These are phyloP conservation scores for Fusarium globosum DNA, from an alignment of 2,329 filamentous ascomycete genomes.

Conservation along the genomic window DNA sequence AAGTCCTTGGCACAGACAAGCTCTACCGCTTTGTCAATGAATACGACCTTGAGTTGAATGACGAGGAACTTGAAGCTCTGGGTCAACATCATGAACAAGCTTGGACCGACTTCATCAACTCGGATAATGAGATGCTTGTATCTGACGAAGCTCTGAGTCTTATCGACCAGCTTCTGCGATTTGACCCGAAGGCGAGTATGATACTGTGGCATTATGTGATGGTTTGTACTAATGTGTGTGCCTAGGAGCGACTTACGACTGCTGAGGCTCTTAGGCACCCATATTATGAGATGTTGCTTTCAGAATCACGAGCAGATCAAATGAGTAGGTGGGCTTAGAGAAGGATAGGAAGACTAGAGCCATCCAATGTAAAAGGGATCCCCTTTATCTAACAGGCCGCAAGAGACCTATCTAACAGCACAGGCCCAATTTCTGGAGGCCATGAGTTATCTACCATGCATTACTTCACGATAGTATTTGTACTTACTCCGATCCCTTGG, in stretches of 20 bases:
- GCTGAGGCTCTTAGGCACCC: constrained; percentile 6
- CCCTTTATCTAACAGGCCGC: no score
- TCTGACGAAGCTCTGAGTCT: constrained; percentile 96
- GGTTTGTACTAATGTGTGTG: background rate
- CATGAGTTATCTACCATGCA: background rate
- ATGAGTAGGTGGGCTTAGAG: background rate
- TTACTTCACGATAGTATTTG: background rate
- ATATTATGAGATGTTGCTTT: background rate
- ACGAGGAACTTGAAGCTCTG: constrained; percentile 95
- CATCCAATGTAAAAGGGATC: no score
- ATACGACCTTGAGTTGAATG: constrained; percentile 95
- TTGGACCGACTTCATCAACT: constrained; percentile 94
- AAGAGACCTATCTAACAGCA: background rate
- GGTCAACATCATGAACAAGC: constrained; percentile 93
- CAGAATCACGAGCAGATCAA: background rate
- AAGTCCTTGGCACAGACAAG: constrained; percentile 94
- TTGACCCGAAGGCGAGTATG: constrained; percentile 86
- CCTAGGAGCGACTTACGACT: constrained; percentile 7
- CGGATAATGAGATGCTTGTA: constrained; percentile 94
- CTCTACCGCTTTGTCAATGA: constrained; percentile 97
- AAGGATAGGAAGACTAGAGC: background rate
- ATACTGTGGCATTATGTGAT: fast-evolving
- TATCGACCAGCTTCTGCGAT: constrained; percentile 91
- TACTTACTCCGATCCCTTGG: background rate
- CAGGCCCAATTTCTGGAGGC: background rate